Conservation (phyloP, 1,284 basidiomycete genomes). For the Ustilago lituana region DNA sequence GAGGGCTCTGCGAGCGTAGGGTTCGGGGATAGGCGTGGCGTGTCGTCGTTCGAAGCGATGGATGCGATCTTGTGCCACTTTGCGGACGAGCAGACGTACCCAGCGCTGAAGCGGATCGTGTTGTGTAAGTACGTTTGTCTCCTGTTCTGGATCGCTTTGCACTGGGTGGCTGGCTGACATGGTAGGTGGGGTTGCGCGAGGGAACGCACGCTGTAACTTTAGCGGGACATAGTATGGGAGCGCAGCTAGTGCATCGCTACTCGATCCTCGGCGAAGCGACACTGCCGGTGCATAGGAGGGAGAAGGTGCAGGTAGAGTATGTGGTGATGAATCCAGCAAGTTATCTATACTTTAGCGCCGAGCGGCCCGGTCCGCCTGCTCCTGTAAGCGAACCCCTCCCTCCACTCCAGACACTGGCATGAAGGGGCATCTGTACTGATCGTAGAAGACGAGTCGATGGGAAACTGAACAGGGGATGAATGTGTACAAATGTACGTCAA, state of each 20-base stretch:
- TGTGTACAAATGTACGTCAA: constrained; percentile 49
- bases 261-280: constrained; percentile 33
- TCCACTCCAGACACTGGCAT: too few relatives aligned
- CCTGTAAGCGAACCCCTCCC: constrained; percentile 4
- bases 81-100: neutral
- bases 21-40: too few relatives aligned
- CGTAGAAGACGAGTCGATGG: too few relatives aligned
- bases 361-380: constrained; percentile 13
- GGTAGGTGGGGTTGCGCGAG: too few relatives aligned
- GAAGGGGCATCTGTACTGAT: too few relatives aligned
- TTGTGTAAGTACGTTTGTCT: constrained; percentile 29
- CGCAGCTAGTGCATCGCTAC: constrained; percentile 43
- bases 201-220: too few relatives aligned
- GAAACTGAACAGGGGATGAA: constrained; percentile 18
- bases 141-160: neutral
- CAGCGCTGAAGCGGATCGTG: constrained; percentile 14
- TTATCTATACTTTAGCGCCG: constrained; percentile 31
- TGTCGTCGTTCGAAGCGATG: constrained; percentile 46
- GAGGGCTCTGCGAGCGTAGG: constrained; percentile 22
- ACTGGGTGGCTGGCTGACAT: too few relatives aligned
- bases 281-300: neutral
- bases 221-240: constrained; percentile 51
- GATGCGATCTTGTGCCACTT: constrained; percentile 32
- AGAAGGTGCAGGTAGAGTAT: constrained; percentile 10
- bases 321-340: constrained; percentile 43